Percentiles rank a stretch among this genome's conserved stretches.
Conservation (phyloP, 495 filamentous ascomycete species). For the Lindgomyces ingoldianus region DNA sequence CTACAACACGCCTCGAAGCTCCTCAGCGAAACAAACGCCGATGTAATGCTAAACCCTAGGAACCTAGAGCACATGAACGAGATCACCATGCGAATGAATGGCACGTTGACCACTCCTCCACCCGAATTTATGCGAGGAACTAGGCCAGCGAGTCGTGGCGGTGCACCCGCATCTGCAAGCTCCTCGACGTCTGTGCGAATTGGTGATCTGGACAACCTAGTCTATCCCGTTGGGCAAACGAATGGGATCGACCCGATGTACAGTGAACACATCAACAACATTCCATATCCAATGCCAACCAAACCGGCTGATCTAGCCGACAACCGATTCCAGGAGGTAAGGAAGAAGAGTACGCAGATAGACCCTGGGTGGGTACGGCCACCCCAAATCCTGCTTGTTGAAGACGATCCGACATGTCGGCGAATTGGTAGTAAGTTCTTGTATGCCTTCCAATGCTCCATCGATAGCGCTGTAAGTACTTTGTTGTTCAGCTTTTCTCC, state of each 20-base stretch:
- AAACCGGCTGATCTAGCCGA: conserved; percentile 58
- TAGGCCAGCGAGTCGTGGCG: conserved; percentile 41
- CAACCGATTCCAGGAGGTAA: conserved; percentile 53
- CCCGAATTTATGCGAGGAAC: conserved; percentile 43
- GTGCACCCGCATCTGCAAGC: conserved; percentile 53
- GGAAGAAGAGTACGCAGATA: conserved; percentile 69
- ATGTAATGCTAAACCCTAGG: conserved; percentile 71
- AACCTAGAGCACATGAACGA: conserved; percentile 78
- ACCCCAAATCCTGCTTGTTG: conserved; percentile 86
- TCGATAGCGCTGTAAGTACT: conserved; percentile 79
- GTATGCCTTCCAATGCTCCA: conserved; percentile 80
- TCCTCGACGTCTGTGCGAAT: conserved; percentile 56
- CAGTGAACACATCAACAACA: conserved; percentile 89
- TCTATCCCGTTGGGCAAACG: conserved; percentile 86
- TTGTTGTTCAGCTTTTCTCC: neutral
- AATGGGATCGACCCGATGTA: conserved; percentile 95
- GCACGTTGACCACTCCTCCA: conserved; percentile 48
- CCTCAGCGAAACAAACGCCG: conserved; percentile 74
- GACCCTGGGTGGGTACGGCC: conserved; percentile 79
- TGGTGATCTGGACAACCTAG: conserved; percentile 73
- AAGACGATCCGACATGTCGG: conserved; percentile 92
- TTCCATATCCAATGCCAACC: conserved; percentile 74
- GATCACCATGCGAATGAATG: conserved; percentile 60
- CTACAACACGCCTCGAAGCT: conserved; percentile 89
- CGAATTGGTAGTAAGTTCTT: conserved; percentile 94